A percentile compares a stretch with the other conserved stretches of the same genome.
Conservation (phyloP, 169 alveolate genomes). For the Plasmodium sp. region DNA sequence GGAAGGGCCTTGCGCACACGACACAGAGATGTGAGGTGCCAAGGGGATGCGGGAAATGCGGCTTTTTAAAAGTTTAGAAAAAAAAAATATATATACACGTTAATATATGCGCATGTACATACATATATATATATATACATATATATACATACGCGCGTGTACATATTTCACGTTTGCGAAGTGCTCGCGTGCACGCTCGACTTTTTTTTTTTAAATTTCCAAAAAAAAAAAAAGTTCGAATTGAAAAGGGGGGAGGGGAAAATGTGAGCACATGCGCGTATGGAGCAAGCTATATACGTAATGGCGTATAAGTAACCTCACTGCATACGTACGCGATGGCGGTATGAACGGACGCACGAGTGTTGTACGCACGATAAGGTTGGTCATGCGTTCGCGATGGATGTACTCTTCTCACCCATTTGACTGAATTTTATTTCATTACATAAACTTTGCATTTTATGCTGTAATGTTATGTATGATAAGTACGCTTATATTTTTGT, state of each 20-base stretch:
- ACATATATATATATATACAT: neutral
- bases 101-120: neutral
- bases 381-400: neutral
- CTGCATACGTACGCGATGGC: neutral
- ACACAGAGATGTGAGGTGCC: neutral
- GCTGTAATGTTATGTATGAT: constrained; percentile 7
- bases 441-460: neutral
- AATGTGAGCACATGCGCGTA: neutral
- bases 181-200: neutral
- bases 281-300: neutral
- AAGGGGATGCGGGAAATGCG: neutral
- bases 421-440: neutral
- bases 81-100: neutral
- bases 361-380: neutral
- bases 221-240: neutral
- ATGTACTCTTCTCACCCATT: neutral
- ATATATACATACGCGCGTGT: neutral
- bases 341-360: neutral
- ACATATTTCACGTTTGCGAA: neutral
- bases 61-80: constrained; percentile 24
- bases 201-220: neutral
- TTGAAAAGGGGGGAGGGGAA: neutral
- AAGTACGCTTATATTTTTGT: constrained; percentile 1
- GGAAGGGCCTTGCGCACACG: neutral
- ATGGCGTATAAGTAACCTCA: neutral